A percentile compares a stretch with the other conserved stretches of the same genome.
Evolutionary conservation across 1,284 basidiomycete species (phyloP).

Genomic region (Ceratorhiza oryzae-sativae): DNA sequence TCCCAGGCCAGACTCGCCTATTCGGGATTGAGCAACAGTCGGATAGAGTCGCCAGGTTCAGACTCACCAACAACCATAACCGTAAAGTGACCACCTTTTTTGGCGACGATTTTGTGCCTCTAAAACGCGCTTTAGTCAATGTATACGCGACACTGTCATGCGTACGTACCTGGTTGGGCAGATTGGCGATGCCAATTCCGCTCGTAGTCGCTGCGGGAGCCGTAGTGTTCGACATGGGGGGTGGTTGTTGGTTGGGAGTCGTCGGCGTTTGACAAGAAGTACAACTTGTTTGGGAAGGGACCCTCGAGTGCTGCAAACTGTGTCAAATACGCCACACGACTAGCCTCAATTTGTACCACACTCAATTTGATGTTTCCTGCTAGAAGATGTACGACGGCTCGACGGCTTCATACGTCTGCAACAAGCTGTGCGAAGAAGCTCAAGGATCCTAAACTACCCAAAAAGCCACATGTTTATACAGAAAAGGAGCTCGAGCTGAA

Average conservation of each 20-base stretch:
- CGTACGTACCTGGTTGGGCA: conserved; percentile 90
- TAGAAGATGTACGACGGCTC: not conserved
- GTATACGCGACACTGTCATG: not conserved
- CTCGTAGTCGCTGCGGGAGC: conserved; percentile 52
- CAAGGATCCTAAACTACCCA: conserved; percentile 1
- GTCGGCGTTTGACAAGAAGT: conserved; percentile 13
- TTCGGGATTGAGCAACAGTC: not conserved
- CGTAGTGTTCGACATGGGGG: conserved; percentile 33
- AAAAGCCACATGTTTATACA: conserved; percentile 7
- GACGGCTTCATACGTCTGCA: conserved; percentile 1
- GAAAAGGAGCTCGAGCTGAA: conserved; percentile 32
- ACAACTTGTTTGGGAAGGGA: conserved; percentile 12
- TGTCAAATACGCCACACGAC: not conserved
- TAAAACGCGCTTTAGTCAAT: conserved; percentile 49
- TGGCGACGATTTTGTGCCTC: conserved; percentile 97
- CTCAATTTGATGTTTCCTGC: conserved; percentile 4
- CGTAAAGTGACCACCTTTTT: conserved; percentile 96
- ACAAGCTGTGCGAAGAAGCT: conserved; percentile 10
- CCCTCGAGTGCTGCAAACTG: not conserved
- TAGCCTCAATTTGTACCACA: not conserved
- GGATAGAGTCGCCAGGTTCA: not conserved
- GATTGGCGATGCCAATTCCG: conserved; percentile 89
- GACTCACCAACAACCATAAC: conserved; percentile 97
- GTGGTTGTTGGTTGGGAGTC: conserved; percentile 8
- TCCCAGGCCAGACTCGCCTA: conserved; percentile 93